phyloP scores from a whole-genome alignment of 192 early-diverging fungal species.

The Funneliformis mosseae region DNA sequence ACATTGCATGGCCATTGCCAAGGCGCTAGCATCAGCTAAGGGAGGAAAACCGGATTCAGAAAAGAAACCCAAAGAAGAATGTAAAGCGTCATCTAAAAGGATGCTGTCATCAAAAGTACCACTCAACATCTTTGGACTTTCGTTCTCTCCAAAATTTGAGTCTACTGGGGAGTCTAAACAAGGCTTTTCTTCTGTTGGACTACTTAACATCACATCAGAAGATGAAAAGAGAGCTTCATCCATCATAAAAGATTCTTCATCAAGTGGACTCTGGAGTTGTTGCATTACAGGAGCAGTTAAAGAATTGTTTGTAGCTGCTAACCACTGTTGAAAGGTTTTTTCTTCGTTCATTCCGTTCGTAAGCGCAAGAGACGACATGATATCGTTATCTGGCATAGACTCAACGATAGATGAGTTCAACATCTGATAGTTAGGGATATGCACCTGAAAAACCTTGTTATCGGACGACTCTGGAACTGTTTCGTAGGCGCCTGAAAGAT shows the following conservation, averaged over 20 bases:
- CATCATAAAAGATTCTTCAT: slow-evolving; percentile 17
- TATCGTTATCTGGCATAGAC: slow-evolving; percentile 22
- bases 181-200: slow-evolving; percentile 18
- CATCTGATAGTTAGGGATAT: slow-evolving; percentile 22
- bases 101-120: slow-evolving; percentile 9
- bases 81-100: slow-evolving; percentile 19
- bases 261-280: slow-evolving; percentile 5
- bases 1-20: slow-evolving; percentile 15
- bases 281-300: slow-evolving; percentile 12
- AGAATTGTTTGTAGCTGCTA: background rate
- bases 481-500: background rate
- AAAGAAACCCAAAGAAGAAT: slow-evolving; percentile 29
- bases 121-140: slow-evolving; percentile 16
- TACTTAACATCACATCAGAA: slow-evolving; percentile 27
- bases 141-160: slow-evolving; percentile 17
- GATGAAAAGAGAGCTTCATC: slow-evolving; percentile 14
- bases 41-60: background rate
- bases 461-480: background rate
- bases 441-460: slow-evolving; percentile 21
- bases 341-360: slow-evolving; percentile 21
- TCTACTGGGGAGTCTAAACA: slow-evolving; percentile 29
- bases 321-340: slow-evolving; percentile 27
- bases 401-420: background rate
- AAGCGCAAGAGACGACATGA: slow-evolving; percentile 28
- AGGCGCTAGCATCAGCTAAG: slow-evolving; percentile 1